phyloP scores from a whole-genome alignment of 2,329 filamentous ascomycete genomes.

The Calonectria pseudoturangicola region DNA sequence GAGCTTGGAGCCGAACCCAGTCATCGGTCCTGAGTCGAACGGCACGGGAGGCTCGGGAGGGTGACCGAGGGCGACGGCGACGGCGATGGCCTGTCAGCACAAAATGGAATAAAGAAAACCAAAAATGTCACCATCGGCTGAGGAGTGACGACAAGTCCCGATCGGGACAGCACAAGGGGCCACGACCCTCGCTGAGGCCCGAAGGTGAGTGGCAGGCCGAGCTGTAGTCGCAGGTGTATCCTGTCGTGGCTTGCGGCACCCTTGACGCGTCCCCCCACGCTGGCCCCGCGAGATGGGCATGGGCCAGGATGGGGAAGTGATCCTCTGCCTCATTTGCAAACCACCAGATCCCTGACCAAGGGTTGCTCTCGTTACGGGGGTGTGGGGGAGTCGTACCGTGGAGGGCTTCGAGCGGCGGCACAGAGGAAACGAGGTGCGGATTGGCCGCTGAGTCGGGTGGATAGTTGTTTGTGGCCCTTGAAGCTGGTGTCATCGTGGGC shows the following conservation, averaged over 20 bases:
- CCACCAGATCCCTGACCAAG: conserved; percentile 4
- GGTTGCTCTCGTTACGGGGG: conserved; percentile 34
- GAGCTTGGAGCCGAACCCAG: not conserved
- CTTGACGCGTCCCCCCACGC: conserved; percentile 38
- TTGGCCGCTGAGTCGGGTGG: not conserved
- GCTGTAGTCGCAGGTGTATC: not conserved
- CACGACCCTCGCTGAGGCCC: conserved; percentile 31
- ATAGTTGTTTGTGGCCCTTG: conserved; percentile 4
- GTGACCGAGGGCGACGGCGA: not conserved
- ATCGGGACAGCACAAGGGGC: conserved; percentile 23
- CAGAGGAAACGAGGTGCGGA: conserved; percentile 15
- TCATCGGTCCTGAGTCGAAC: not conserved
- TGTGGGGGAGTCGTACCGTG: conserved; percentile 31
- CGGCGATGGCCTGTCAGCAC: not conserved
- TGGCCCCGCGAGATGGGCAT: conserved; percentile 33
- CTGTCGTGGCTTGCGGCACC: not conserved
- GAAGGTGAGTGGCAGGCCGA: conserved; percentile 17
- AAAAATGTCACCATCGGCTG: conserved; percentile 43
- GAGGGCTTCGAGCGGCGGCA: conserved; percentile 31
- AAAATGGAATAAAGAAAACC: not conserved
- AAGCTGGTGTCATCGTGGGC: conserved; percentile 18
- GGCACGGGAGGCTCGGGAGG: conserved; percentile 15
- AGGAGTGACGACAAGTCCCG: conserved; percentile 43
- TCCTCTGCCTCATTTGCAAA: conserved; percentile 29
- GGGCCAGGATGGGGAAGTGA: conserved; percentile 25